Evolutionary conservation across 1,139 yeast species (phyloP), one percentile per base, ranked within the genome.

Genomic region (Magnusiomyces fungicola): DNA sequence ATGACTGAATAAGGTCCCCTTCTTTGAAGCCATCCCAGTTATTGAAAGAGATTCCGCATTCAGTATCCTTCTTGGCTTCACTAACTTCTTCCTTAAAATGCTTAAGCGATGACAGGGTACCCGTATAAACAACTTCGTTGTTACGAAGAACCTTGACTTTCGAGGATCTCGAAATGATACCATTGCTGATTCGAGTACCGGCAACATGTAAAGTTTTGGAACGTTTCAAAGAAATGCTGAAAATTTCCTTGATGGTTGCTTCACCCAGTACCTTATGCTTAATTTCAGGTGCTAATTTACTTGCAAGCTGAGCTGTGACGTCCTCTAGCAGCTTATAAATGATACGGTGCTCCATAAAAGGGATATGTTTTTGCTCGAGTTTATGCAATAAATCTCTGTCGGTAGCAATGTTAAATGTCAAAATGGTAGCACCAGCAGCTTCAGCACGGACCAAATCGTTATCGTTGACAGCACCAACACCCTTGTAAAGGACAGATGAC

Each of bases 301-400:
- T 67, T 3, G 84, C 77, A 45, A 92, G 71, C 21, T 75, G 79
- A 9, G 75, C 76, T 1, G 90, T 79, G 3, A 92, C 95, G 47
- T 83, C 85, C 59, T 92, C 97, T 51, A 92, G 81, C 56, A 94
- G 74, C 58, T 90, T 82, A 64, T 92, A 92, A 53, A 92, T 92
- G 51, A 92, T 86, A 52, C 83, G 85, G 64, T 82, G 88, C 47
- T 79, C 80, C 49, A 72, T 73, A 33, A 92, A 71, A 12, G 70
- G 70, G n/a, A 92, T 83, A 1, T 78, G 77, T 23, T 70, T 69
- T 44, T 70, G 72, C 30, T 76, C 76, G 9, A 19, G 6, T 6
- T 6, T 6, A 24, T 36, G 39, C 0, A 95, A 96, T 7, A 85
- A 78, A 25, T 80, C 83, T 57, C 80, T 82, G 1, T 94, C 84